Base-by-base conservation (phyloP, 441 rosid species). In the Sinapis alba region DNA sequence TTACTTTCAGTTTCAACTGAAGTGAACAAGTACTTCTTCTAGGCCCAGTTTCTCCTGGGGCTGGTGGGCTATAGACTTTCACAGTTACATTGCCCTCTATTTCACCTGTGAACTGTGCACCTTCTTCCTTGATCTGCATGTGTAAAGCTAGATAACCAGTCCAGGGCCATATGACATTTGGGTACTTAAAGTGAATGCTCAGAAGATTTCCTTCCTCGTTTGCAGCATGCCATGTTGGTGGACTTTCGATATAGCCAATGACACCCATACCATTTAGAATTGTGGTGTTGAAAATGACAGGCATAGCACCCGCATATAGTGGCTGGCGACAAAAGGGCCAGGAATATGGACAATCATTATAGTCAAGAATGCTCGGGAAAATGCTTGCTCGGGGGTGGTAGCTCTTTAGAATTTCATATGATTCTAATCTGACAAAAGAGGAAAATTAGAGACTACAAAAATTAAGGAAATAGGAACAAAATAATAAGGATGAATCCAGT, bases 261-360 rank as follows among this genome's bases (percentile, higher is more conserved):
- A 89, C 99, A 78, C 94, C 97, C 99, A 96, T 93, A 62, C 99
- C 99, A 80, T 96, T 96, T 53, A 96, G 83, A 82, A 96, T 84
- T 54, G 97, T 96, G 45, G 91, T 84, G 83, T 96, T 96, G 72
- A 96, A 91, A 68, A 93, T 93, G 26, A 93, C 83, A 59, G 99
- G 99, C 99, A 96, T 91, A 61, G 98, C 89, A 73, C 99, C 96
- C 0, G 99, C 94, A 84, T 96, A 96, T 19, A 96, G 93, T 62
- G 99, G 94, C 79, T 96, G 99, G 61, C 87, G 94, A 72, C 99
- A 93, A 79, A 96, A 96, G 74, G 99, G 99, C 99, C 99, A 96
- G 54, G 97, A 84, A 83, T 96, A 96, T 66, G 99, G 99, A 77
- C 97, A 96, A 84, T 96, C 96, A 11, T 83, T 83, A 82, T 85